A percentile compares a stretch with the other conserved stretches of the same genome.
These are phyloP conservation scores for Helichrysum umbraculigerum DNA, from an alignment of 129 eudicot species.

Conservation along the genomic window DNA sequence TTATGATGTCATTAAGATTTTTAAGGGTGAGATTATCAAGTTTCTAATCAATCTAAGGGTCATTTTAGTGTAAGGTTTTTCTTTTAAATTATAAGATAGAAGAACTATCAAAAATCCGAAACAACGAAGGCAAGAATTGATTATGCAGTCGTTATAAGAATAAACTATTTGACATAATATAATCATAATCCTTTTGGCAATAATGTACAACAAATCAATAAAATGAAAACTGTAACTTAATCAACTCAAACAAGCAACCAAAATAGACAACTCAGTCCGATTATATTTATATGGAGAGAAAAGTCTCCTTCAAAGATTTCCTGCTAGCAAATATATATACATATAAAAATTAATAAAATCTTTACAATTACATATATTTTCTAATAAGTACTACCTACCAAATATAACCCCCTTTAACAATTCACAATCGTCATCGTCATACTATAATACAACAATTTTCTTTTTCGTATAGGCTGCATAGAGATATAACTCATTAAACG, in stretches of 20 bases:
- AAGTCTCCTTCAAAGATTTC: neutral
- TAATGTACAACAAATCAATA: no score
- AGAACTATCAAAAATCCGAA: no score
- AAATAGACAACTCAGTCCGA: neutral
- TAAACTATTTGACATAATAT: no score
- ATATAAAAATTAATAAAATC: conserved; percentile 15
- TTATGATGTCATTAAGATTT: no score
- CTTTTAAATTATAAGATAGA: no score
- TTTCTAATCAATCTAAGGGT: no score
- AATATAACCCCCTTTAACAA: neutral
- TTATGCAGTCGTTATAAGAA: no score
- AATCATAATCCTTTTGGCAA: no score
- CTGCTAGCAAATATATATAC: neutral
- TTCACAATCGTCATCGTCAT: conserved; percentile 6
- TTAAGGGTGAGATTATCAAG: no score
- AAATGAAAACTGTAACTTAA: no score
- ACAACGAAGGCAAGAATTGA: no score
- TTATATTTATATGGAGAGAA: neutral
- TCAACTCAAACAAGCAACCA: neutral
- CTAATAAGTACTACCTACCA: neutral
- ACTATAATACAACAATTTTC: conserved; percentile 6
- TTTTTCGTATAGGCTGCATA: neutral
- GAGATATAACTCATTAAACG: neutral
- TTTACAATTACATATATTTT: neutral
- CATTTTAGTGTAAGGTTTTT: no score